phyloP scores from a whole-genome alignment of 2,329 filamentous ascomycete genomes.

The Pseudogymnoascus pannorum region DNA sequence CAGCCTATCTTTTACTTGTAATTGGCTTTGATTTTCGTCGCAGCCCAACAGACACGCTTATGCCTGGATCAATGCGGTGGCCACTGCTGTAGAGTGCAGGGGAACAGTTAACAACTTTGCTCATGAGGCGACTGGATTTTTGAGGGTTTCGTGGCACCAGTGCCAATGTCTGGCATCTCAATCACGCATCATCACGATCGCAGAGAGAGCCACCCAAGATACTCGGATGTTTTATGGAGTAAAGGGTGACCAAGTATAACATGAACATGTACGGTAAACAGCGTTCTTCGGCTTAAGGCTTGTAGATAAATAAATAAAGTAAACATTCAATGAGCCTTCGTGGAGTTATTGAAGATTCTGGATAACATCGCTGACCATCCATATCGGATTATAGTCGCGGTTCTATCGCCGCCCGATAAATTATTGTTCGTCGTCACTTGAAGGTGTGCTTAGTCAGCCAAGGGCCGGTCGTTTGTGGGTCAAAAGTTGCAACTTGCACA shows the following conservation, averaged over 20 bases:
- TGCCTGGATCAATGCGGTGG: neutral
- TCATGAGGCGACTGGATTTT: neutral
- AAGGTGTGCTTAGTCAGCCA: conserved; percentile 2
- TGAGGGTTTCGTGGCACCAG: conserved; percentile 5
- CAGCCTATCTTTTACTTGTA: neutral
- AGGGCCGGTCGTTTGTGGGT: neutral
- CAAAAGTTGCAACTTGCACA: neutral
- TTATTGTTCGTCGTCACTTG: conserved; percentile 3
- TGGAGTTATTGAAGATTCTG: neutral
- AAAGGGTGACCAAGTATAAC: neutral
- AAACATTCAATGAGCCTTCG: neutral
- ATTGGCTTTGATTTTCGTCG: neutral
- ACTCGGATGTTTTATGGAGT: neutral
- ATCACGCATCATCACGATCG: neutral
- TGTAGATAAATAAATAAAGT: neutral
- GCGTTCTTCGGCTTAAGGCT: neutral
- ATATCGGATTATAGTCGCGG: neutral
- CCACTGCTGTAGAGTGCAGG: neutral
- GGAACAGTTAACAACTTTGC: neutral
- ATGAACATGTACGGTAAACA: neutral
- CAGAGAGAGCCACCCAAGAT: neutral
- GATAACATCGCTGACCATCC: neutral
- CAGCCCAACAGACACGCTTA: neutral
- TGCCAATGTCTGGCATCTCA: neutral
- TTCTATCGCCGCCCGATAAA: neutral